Evolutionary conservation across 768 basidiomycete species (phyloP).

Genomic region (Boletus vinaceobasis): DNA sequence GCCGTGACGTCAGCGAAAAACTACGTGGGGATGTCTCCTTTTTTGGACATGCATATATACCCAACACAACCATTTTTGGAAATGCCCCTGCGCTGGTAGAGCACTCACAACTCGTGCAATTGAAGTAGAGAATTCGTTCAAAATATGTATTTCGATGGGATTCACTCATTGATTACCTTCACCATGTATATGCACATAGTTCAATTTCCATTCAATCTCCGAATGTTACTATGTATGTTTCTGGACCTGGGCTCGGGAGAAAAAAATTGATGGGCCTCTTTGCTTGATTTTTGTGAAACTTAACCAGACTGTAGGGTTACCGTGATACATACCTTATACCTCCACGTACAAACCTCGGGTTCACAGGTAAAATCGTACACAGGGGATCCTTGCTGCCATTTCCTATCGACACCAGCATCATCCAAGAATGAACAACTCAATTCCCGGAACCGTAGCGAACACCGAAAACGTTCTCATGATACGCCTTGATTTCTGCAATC

Average conservation of each 20-base stretch:
- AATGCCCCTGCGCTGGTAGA: background rate
- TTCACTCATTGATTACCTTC: too few species aligned
- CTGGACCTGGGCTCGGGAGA: too few species aligned
- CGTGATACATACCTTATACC: too few species aligned
- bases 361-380: background rate
- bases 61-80: background rate
- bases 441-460: constrained; percentile 12
- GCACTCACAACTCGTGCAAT: background rate
- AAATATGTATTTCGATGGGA: too few species aligned
- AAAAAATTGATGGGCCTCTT: too few species aligned
- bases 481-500: constrained; percentile 63
- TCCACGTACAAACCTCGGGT: too few species aligned
- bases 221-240: too few species aligned
- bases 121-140: background rate
- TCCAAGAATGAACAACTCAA: background rate
- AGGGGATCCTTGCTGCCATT: background rate
- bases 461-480: constrained; percentile 46
- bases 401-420: too few species aligned
- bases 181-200: too few species aligned
- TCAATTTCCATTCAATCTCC: too few species aligned
- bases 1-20: constrained; percentile 18
- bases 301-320: too few species aligned
- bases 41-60: background rate
- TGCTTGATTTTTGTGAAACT: too few species aligned
- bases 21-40: background rate